A percentile compares a stretch with the other conserved stretches of the same genome.
Evolutionary conservation across 2,329 filamentous ascomycete species (phyloP).

Genomic region (Sporothrix euskadiensis): DNA sequence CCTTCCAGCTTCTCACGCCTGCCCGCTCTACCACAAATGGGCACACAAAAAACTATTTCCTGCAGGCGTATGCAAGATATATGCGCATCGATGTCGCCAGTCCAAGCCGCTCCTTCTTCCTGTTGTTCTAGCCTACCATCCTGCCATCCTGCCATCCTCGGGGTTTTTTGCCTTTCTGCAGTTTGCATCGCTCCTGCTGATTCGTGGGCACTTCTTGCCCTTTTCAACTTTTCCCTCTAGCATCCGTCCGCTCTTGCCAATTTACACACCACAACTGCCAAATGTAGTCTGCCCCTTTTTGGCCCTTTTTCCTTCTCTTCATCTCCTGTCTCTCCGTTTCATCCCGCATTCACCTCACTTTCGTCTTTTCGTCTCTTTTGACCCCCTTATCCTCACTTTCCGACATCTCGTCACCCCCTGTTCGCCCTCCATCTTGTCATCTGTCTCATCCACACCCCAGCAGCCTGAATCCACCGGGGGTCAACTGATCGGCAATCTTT

Average conservation of each 20-base stretch:
- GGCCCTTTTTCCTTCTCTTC: background rate
- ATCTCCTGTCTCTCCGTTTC: background rate
- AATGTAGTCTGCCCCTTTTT: background rate
- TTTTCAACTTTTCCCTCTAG: background rate
- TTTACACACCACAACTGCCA: background rate
- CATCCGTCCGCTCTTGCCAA: background rate
- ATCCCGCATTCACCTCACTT: background rate
- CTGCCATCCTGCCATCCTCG: background rate
- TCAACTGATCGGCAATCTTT: constrained; percentile 15
- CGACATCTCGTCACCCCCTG: background rate
- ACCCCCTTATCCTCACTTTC: background rate
- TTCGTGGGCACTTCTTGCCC: background rate
- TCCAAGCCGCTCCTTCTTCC: constrained; percentile 6
- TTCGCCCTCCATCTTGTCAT: constrained; percentile 1
- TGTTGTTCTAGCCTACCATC: background rate
- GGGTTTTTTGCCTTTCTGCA: background rate
- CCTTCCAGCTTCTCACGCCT: background rate
- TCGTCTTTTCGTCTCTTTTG: background rate
- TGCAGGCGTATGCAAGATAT: constrained; percentile 9
- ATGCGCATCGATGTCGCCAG: background rate
- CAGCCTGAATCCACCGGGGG: constrained; percentile 8
- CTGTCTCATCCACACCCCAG: constrained; percentile 3
- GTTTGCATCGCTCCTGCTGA: constrained; percentile 3
- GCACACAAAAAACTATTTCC: background rate
- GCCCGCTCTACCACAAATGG: background rate